Percentiles rank a stretch among this genome's conserved stretches.
These are phyloP conservation scores for Recurvomyces mirabilis DNA, from an alignment of 495 filamentous ascomycete species.

Conservation along the genomic window DNA sequence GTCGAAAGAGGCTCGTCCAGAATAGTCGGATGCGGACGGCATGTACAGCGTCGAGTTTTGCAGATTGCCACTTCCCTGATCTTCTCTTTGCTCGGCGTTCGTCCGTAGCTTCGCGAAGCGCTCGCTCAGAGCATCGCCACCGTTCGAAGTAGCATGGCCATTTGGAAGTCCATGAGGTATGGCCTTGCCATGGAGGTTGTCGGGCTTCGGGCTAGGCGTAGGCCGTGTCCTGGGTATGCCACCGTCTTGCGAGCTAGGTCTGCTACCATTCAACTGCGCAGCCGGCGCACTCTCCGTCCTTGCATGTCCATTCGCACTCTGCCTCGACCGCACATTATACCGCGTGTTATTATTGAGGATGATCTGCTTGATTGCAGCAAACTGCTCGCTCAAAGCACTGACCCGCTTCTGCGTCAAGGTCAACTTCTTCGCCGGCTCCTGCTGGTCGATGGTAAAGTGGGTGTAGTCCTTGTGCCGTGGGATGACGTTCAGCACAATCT, in stretches of 20 bases:
- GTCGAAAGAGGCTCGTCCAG: constrained; percentile 26
- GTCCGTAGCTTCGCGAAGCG: constrained; percentile 49
- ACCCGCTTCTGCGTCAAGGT: constrained; percentile 19
- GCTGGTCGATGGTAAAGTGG: constrained; percentile 35
- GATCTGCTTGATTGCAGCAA: constrained; percentile 49
- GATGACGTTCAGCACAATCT: constrained; percentile 63
- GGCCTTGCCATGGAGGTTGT: constrained; percentile 46
- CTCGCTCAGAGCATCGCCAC: constrained; percentile 18
- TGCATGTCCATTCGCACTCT: neutral
- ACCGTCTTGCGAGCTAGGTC: too few relatives aligned
- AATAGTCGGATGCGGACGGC: constrained; percentile 30
- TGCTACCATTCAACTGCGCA: too few relatives aligned
- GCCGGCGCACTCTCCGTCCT: constrained; percentile 1
- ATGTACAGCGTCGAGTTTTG: constrained; percentile 26
- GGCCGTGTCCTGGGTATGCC: constrained; percentile 33
- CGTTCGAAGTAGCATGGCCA: neutral
- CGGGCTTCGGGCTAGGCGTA: constrained; percentile 50
- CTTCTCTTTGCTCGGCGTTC: constrained; percentile 35
- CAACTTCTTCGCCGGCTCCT: constrained; percentile 20
- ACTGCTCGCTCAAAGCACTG: constrained; percentile 34
- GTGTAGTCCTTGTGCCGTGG: constrained; percentile 60
- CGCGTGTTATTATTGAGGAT: constrained; percentile 57
- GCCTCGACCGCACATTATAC: constrained; percentile 37
- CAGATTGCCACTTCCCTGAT: constrained; percentile 14
- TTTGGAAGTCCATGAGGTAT: constrained; percentile 20